Conservation (phyloP, 352 stramenopile species). For the Aphanomyces euteiches region DNA sequence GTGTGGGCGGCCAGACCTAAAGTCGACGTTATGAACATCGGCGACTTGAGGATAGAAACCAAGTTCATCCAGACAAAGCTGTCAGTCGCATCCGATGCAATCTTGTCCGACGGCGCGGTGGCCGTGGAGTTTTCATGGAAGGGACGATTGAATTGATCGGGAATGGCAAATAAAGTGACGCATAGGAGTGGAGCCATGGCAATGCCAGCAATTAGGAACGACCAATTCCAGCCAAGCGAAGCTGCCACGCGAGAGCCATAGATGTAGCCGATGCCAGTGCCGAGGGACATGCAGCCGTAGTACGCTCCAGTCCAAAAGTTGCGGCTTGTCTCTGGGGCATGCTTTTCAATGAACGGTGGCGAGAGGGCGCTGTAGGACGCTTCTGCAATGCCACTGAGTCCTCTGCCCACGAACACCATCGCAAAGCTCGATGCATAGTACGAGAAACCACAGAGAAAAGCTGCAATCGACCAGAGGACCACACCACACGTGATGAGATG, state of each 20-base stretch:
- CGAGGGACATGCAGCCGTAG: conserved; percentile 55
- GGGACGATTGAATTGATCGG: not conserved
- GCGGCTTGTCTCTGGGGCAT: conserved; percentile 34
- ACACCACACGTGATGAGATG: conserved; percentile 46
- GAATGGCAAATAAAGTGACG: not conserved
- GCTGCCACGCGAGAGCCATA: conserved; percentile 37
- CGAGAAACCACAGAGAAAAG: conserved; percentile 45
- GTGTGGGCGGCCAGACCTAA: conserved; percentile 44
- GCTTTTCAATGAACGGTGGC: conserved; percentile 65
- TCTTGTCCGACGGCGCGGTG: too few relatives aligned
- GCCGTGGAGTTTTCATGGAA: not conserved
- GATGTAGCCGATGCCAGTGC: conserved; percentile 53
- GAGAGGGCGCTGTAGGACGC: conserved; percentile 55
- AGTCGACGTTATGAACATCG: conserved; percentile 39
- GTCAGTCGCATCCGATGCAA: not conserved
- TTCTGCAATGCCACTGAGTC: conserved; percentile 57
- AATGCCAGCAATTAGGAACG: conserved; percentile 45
- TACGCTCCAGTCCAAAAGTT: conserved; percentile 66
- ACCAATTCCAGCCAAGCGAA: conserved; percentile 39
- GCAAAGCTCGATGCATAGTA: conserved; percentile 40
- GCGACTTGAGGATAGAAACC: conserved; percentile 24
- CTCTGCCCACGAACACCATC: conserved; percentile 46
- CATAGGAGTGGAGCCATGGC: conserved; percentile 14
- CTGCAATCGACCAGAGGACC: conserved; percentile 49
- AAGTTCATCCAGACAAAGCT: not conserved